phyloP scores from a whole-genome alignment of 768 basidiomycete species.

The Cystofilobasidium capitatum region DNA sequence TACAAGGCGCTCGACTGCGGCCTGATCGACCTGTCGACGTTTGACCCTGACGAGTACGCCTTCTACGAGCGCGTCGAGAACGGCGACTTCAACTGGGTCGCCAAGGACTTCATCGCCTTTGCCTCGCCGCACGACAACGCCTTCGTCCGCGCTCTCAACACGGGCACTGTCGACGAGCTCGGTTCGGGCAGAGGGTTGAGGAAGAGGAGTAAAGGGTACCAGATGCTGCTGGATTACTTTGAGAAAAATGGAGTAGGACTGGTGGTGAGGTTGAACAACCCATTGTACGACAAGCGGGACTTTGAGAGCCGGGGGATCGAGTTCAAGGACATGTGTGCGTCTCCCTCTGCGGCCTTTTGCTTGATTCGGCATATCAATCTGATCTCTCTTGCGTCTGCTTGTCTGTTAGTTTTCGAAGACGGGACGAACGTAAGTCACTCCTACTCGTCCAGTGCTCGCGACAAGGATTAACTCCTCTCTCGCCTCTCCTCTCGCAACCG shows the following conservation, averaged over 20 bases:
- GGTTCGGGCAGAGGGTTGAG: conserved; percentile 44
- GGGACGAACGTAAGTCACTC: conserved; percentile 58
- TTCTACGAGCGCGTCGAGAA: conserved; percentile 55
- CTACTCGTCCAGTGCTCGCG: neutral
- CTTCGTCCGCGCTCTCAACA: conserved; percentile 28
- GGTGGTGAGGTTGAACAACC: conserved; percentile 86
- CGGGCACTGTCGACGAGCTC: conserved; percentile 46
- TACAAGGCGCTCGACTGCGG: conserved; percentile 47
- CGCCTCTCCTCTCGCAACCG: too few species aligned
- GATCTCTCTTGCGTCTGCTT: conserved; percentile 46
- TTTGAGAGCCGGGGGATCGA: conserved; percentile 78
- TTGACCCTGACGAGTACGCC: conserved; percentile 60
- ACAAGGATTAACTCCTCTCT: neutral
- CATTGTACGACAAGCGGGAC: conserved; percentile 71
- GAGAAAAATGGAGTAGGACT: conserved; percentile 75
- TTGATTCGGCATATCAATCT: neutral
- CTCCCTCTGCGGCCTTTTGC: conserved; percentile 26
- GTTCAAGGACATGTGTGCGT: conserved; percentile 50
- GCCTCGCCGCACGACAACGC: conserved; percentile 63
- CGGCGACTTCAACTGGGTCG: conserved; percentile 82
- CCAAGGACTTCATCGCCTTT: conserved; percentile 54
- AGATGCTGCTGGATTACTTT: conserved; percentile 89
- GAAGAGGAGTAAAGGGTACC: conserved; percentile 71
- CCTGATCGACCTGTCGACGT: conserved; percentile 46
- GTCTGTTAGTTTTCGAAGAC: conserved; percentile 97